Evolutionary conservation across 140 eudicot genomes (phyloP).

Genomic region (Anethum foeniculum): DNA sequence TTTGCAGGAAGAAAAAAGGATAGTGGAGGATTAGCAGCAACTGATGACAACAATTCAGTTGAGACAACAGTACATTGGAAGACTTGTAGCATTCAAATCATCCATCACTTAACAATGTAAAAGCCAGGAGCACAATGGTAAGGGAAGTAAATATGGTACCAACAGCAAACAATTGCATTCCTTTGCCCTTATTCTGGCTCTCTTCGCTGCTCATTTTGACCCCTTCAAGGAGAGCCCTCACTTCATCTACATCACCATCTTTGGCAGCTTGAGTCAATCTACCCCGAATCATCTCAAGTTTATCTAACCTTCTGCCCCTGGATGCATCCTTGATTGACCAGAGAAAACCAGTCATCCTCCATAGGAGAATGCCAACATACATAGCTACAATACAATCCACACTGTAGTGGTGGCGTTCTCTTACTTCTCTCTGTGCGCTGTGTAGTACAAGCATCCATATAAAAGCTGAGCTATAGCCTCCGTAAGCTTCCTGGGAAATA

Average conservation of each 20-base stretch:
- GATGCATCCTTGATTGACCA: conserved; percentile 60
- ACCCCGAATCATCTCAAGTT: conserved; percentile 58
- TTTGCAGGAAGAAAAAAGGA: background rate
- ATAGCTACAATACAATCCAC: conserved; percentile 75
- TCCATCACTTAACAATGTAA: conserved; percentile 71
- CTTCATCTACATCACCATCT: conserved; percentile 69
- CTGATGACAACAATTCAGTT: background rate
- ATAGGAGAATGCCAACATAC: conserved; percentile 74
- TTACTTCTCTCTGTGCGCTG: conserved; percentile 83
- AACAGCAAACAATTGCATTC: conserved; percentile 64
- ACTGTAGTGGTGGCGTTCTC: conserved; percentile 76
- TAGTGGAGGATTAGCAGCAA: background rate
- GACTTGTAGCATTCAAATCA: conserved; percentile 10
- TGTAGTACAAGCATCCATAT: conserved; percentile 87
- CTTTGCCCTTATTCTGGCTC: conserved; percentile 30
- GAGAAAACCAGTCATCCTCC: conserved; percentile 82
- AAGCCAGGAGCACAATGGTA: conserved; percentile 62
- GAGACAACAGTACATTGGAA: background rate
- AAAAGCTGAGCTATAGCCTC: conserved; percentile 71
- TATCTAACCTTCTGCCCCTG: conserved; percentile 32
- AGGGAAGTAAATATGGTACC: conserved; percentile 59
- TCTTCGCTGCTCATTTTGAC: conserved; percentile 39
- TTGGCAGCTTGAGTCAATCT: conserved; percentile 76
- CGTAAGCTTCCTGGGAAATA: conserved; percentile 84
- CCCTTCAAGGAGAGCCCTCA: conserved; percentile 57